A percentile compares a stretch with the other conserved stretches of the same genome.
Evolutionary conservation across 2,329 filamentous ascomycete species (phyloP).

Genomic region (Claviceps spartinae): DNA sequence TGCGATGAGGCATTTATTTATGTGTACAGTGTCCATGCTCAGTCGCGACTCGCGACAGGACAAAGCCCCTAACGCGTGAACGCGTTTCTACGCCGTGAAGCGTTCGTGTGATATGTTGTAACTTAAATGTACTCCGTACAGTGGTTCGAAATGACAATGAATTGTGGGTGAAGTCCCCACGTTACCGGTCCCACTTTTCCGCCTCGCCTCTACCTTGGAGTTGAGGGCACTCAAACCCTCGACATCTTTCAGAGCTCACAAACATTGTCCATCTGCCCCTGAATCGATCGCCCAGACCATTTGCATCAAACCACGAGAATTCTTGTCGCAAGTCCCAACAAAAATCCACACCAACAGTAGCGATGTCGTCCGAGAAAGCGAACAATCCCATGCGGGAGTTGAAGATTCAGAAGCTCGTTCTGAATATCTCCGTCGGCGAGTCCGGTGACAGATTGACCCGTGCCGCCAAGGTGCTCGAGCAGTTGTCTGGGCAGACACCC

Average conservation of each 20-base stretch:
- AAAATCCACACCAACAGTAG: constrained; percentile 16
- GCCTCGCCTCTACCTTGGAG: constrained; percentile 6
- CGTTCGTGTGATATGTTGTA: no score
- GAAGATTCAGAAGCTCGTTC: constrained; percentile 97
- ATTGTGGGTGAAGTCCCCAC: no score
- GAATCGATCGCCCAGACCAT: constrained; percentile 16
- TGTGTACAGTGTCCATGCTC: no score
- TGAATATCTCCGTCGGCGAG: constrained; percentile 99
- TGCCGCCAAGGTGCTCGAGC: constrained; percentile 99
- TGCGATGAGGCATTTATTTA: no score
- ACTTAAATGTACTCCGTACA: no score
- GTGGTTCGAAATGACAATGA: no score
- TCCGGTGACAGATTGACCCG: constrained; percentile 99
- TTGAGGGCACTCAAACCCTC: constrained; percentile 30
- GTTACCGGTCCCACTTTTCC: constrained; percentile 10
- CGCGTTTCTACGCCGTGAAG: no score
- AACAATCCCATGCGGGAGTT: constrained; percentile 99
- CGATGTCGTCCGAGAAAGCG: constrained; percentile 61
- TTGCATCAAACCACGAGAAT: no score
- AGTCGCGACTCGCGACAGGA: no score
- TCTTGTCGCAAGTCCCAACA: constrained; percentile 18
- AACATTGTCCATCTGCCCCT: constrained; percentile 14
- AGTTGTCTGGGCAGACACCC: constrained; percentile 97
- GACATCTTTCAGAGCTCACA: constrained; percentile 23
- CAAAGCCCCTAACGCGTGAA: no score